Base-by-base conservation (phyloP, 2,329 filamentous ascomycete species). In the Hypoxylon sp. region DNA sequence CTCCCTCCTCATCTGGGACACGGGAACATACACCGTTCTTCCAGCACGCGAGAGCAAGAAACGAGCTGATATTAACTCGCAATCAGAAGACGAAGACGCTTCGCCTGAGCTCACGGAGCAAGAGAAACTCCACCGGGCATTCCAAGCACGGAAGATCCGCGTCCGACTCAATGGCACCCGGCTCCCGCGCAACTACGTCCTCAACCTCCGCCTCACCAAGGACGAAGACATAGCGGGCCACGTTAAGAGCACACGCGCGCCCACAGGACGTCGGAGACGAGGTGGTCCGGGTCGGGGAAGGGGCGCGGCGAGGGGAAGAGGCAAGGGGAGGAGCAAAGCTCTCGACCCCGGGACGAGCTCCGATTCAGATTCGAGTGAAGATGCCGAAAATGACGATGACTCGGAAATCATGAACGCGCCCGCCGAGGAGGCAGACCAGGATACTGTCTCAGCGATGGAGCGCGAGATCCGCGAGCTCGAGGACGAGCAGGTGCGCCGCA, bases 1-100 rank as follows among this genome's bases (percentile, higher is more conserved):
- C 1, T 89, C 86, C 7, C 81, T 90, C 64, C 79, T 90, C 8
- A 86, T 90, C 44, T 90, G 88, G 88, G 88, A 90, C 72, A 89
- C 86, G 1, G 88, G 88, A 2, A 85, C 85, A 33, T 90, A 89
- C 72, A 81, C 83, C 48, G 75, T 90, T 10, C 79, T 90, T 11
- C 82, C 85, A 6, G 80, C 75, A n/a, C 74, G 53, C 0, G 50
- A 11, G 35, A 78, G 71, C 56, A 79, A 83, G 55, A 73, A 79
- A n/a, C 40, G 46, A 10, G 51, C 60, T 10, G 14, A 44, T 40
- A 27, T 66, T 2, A 75, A 80, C 61, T 83, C 82, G 0, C 79
- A 82, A 33, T 75, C 73, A 0, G 75, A 79, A 30, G 78, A 75
- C 6, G 71, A 73, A 11, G 72, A 69, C 2, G 74, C 78, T 40